Conservation (phyloP, 106 monocot genomes). For the Apostasia shenzhenica region DNA sequence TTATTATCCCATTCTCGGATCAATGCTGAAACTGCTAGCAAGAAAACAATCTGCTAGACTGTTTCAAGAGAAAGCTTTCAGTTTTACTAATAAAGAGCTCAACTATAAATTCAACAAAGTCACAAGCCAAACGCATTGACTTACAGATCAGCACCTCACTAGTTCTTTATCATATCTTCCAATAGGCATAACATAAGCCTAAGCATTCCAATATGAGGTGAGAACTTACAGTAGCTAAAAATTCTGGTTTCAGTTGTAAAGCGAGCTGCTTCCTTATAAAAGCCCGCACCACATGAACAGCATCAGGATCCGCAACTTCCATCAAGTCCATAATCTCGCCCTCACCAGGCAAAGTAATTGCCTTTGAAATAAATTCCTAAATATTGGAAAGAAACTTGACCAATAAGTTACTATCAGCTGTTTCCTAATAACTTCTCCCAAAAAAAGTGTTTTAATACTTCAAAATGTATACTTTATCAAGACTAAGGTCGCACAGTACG, state of each 20-base stretch:
- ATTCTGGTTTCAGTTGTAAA: constrained; percentile 41
- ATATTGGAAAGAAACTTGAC: constrained; percentile 1
- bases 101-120: too few species aligned
- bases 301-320: constrained; percentile 76
- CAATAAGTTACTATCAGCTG: neutral
- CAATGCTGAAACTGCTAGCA: too few species aligned
- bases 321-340: constrained; percentile 79
- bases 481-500: constrained; percentile 57
- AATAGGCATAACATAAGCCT: too few species aligned
- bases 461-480: constrained; percentile 74
- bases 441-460: neutral
- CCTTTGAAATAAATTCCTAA: constrained; percentile 93
- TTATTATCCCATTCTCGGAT: too few species aligned
- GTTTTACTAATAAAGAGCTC: too few species aligned
- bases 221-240: constrained; percentile 36
- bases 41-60: too few species aligned
- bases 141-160: too few species aligned
- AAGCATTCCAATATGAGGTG: neutral
- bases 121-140: too few species aligned
- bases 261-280: constrained; percentile 61
- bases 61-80: too few species aligned
- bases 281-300: constrained; percentile 53
- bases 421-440: neutral
- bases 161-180: too few species aligned
- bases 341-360: constrained; percentile 74